Conservation (phyloP, 768 basidiomycete genomes). For the Leucogyrophana mollusca region DNA sequence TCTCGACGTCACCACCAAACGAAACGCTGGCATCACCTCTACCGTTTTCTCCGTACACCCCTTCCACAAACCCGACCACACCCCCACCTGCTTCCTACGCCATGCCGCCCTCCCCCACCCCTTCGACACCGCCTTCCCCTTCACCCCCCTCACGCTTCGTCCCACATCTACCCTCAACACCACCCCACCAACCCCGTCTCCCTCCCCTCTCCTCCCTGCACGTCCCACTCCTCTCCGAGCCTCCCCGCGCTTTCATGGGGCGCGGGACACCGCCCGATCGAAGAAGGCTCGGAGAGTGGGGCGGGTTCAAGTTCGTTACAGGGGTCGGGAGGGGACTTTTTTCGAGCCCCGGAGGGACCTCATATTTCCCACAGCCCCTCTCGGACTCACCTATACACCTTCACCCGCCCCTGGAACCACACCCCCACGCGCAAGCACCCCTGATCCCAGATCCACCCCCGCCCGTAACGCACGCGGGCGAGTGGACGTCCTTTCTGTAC, state of each 20-base stretch:
- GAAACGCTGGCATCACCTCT: background rate
- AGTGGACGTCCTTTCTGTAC: constrained; percentile 32
- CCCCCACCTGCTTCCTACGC: background rate
- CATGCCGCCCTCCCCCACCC: background rate
- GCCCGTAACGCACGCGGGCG: constrained; percentile 8
- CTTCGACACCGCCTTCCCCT: background rate
- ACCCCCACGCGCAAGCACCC: no score
- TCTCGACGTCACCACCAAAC: background rate
- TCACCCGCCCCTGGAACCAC: no score
- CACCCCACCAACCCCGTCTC: constrained; percentile 12
- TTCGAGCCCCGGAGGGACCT: no score
- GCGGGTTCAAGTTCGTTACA: constrained; percentile 18
- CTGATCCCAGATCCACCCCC: no score
- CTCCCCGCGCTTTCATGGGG: constrained; percentile 32
- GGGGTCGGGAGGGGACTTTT: no score
- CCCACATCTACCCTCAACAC: constrained; percentile 3
- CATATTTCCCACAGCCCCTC: no score
- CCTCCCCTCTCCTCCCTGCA: constrained; percentile 26
- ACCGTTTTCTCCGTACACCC: background rate
- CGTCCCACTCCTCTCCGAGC: constrained; percentile 30
- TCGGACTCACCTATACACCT: no score
- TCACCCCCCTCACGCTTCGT: constrained; percentile 2
- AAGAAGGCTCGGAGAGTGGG: constrained; percentile 28
- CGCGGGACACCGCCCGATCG: constrained; percentile 32
- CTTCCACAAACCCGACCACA: no score